These are phyloP conservation scores for Ophiostoma sp. DNA, from an alignment of 2,329 filamentous ascomycete species.

Conservation along the genomic window DNA sequence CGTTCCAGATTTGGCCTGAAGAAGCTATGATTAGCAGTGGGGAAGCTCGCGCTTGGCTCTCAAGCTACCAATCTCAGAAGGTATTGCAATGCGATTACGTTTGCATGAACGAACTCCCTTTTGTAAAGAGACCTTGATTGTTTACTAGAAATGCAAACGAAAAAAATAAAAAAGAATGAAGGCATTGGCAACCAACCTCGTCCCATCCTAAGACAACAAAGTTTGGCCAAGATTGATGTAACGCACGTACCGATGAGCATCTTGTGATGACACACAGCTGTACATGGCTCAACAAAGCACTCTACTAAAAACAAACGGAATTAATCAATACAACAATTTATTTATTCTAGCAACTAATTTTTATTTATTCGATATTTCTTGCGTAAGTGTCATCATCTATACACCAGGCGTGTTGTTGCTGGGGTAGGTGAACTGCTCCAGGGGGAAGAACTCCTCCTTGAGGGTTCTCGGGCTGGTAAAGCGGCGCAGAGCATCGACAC, in stretches of 20 bases:
- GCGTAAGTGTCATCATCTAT: background rate
- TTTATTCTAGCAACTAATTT: background rate
- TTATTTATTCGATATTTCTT: background rate
- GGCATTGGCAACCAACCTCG: no score
- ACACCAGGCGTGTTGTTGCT: constrained; percentile 48
- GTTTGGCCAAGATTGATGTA: background rate
- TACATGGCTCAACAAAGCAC: no score
- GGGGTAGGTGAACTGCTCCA: constrained; percentile 60
- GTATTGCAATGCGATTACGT: no score
- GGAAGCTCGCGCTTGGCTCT: no score
- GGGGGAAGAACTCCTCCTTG: constrained; percentile 67
- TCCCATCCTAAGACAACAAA: background rate
- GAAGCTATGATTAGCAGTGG: background rate
- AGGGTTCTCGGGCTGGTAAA: constrained; percentile 49
- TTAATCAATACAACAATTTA: no score
- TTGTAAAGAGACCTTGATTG: no score
- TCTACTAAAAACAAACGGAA: no score
- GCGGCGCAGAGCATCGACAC: constrained; percentile 44
- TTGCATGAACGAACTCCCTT: no score
- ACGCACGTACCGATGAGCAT: background rate
- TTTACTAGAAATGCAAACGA: no score
- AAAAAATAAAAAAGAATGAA: no score
- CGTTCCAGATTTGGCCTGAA: background rate
- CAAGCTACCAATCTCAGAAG: no score
- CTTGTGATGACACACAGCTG: background rate